Evolutionary conservation across 78 protist species (phyloP).

Genomic region (Diacronema lutheri): DNA sequence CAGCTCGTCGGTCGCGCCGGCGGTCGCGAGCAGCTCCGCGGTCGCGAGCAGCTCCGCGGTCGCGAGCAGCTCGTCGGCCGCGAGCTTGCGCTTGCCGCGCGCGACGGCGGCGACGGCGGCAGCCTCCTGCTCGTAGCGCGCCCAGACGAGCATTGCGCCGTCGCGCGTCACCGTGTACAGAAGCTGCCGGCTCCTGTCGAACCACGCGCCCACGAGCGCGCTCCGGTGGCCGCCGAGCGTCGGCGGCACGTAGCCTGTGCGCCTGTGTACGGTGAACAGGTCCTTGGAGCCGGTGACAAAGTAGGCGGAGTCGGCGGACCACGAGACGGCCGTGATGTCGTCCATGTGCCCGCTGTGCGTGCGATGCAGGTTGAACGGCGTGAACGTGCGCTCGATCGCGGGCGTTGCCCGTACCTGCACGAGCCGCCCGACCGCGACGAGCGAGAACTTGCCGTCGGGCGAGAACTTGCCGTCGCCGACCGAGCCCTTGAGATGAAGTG

Average conservation of each 20-base stretch:
- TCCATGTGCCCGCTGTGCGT: constrained; percentile 32
- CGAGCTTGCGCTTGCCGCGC: too few relatives aligned
- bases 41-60: neutral
- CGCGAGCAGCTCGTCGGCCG: too few relatives aligned
- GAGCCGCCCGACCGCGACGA: constrained; percentile 19
- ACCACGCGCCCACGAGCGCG: neutral
- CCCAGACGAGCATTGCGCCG: constrained; percentile 17
- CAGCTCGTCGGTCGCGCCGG: neutral
- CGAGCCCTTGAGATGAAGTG: constrained; percentile 46
- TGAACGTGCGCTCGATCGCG: constrained; percentile 7
- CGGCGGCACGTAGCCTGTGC: neutral
- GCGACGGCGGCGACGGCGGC: too few relatives aligned
- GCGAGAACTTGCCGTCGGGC: constrained; percentile 56
- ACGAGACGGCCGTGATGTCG: constrained; percentile 22
- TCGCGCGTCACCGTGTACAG: constrained; percentile 28
- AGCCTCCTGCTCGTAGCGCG: too few relatives aligned
- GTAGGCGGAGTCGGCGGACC: constrained; percentile 29
- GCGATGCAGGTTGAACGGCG: constrained; percentile 16
- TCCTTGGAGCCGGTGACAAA: neutral
- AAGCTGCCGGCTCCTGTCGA: neutral
- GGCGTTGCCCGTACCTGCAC: constrained; percentile 36
- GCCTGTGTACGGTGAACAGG: neutral
- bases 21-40: neutral
- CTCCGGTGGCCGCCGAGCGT: constrained; percentile 14
- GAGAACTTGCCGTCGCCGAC: constrained; percentile 38